Evolutionary conservation across 345 rosid genomes (phyloP), one percentile per base, ranked within the genome.

Genomic region (Camelina neglecta): DNA sequence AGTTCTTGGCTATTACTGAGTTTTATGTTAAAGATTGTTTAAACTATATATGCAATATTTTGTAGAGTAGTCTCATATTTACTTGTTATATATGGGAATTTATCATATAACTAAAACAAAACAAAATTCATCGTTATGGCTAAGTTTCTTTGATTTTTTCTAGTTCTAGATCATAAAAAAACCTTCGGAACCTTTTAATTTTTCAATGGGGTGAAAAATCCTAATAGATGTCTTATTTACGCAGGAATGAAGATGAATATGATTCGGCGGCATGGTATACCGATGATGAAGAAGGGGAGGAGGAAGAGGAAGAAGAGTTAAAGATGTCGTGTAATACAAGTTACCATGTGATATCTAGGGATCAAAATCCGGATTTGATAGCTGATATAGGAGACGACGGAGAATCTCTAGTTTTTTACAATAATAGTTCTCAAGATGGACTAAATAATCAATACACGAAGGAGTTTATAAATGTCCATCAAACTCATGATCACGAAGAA

Each of bases 331-430:
- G 74, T 60, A 67, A 69, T 33, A 60, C 83, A 7, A 83, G 83
- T 64, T 85, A 81, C 73, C 86, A 81, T 50, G 79, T 54, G 11
- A 76, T 80, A 15, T 59, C 77, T 69, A 57, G 75, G 41, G 89
- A 73, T 42, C 59, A 57, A 29, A 73, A 59, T 11, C 76, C 66
- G 13, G 67, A 82, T 53, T 82, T 90, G 75, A 84, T 87, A 55
- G 93, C 93, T 8, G 90, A 89, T 82, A 79, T 87, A 64, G 72
- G 82, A 68, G 89, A 80, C 1, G 89, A 88, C 10, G 91, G 97
- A 20, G 91, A 88, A 42, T 82, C 84, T 29, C 81, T 89, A 60
- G 73, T 81, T 61, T 85, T 87, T 69, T 73, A 81, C 79, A 74
- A 75, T 21, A 60, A 59, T 10, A 59, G 38, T 7, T 48, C 10